Evolutionary conservation across 2,329 filamentous ascomycete species (phyloP).

Genomic region (Talaromyces amestolkiae): DNA sequence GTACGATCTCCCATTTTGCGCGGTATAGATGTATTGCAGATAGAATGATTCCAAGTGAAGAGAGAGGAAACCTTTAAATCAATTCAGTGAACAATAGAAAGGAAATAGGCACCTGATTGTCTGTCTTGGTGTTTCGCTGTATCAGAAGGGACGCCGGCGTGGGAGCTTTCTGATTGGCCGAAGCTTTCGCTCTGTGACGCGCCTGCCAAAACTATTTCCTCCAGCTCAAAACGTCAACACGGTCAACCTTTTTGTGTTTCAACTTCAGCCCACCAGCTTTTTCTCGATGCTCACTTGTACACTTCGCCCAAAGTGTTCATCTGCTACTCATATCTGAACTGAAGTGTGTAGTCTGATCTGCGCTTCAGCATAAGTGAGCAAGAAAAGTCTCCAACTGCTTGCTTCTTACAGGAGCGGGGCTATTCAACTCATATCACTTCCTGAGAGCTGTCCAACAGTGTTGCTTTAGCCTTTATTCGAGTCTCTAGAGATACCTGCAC

Average conservation of each 20-base stretch:
- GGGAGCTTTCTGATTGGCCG: slow-evolving; percentile 21
- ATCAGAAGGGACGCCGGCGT: slow-evolving; percentile 14
- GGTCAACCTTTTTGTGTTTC: neutral
- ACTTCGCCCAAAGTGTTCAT: neutral
- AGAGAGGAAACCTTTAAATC: neutral
- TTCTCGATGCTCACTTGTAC: neutral
- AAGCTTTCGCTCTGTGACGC: slow-evolving; percentile 23
- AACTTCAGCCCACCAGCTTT: neutral
- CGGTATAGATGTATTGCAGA: neutral
- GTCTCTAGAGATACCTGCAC: neutral
- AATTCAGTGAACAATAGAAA: neutral
- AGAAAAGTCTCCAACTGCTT: neutral
- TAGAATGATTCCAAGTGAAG: neutral
- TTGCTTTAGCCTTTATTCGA: neutral
- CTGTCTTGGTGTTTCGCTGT: neutral
- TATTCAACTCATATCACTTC: neutral
- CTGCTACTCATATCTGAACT: neutral
- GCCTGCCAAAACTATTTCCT: slow-evolving; percentile 14
- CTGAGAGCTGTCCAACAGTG: neutral
- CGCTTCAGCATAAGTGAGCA: neutral
- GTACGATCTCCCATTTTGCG: slow-evolving; percentile 13
- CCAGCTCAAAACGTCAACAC: neutral
- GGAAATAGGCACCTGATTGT: neutral
- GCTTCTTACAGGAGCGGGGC: slow-evolving; percentile 11
- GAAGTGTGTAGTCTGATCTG: neutral